Evolutionary conservation across 2,329 filamentous ascomycete genomes (phyloP).

Genomic region (Bipolaris victoriae): DNA sequence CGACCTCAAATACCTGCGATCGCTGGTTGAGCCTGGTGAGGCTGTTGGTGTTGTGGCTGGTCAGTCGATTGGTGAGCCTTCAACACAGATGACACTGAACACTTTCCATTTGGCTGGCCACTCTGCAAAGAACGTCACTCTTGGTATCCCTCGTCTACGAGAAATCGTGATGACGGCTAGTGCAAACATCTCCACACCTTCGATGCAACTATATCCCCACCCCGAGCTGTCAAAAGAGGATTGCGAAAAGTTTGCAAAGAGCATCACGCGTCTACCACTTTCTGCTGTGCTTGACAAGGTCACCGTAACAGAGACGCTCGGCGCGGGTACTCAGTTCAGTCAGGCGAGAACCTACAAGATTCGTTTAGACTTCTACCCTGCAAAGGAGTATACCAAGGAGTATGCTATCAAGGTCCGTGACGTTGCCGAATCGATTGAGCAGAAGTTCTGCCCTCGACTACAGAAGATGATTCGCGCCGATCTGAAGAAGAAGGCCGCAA

Average conservation of each 20-base stretch:
- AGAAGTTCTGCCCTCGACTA: constrained; percentile 75
- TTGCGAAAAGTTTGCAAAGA: constrained; percentile 84
- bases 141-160: constrained; percentile 94
- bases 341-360: constrained; percentile 87
- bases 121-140: constrained; percentile 96
- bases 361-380: constrained; percentile 80
- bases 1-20: constrained; percentile 90
- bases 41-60: constrained; percentile 96
- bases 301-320: constrained; percentile 78
- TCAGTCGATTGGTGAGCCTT: constrained; percentile 95
- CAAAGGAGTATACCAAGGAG: constrained; percentile 79
- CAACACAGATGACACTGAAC: constrained; percentile 98
- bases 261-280: constrained; percentile 83
- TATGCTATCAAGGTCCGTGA: constrained; percentile 83
- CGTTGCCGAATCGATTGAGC: constrained; percentile 80
- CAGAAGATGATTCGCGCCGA: constrained; percentile 75
- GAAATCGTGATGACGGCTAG: constrained; percentile 99
- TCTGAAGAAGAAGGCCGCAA: constrained; percentile 75
- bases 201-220: constrained; percentile 83
- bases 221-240: constrained; percentile 72
- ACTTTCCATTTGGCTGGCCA: constrained; percentile 99
- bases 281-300: constrained; percentile 84
- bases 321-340: constrained; percentile 69
- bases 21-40: constrained; percentile 91
- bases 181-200: constrained; percentile 84